Evolutionary conservation across 2,329 filamentous ascomycete genomes (phyloP).

Genomic region (Scedosporium dehoogii): DNA sequence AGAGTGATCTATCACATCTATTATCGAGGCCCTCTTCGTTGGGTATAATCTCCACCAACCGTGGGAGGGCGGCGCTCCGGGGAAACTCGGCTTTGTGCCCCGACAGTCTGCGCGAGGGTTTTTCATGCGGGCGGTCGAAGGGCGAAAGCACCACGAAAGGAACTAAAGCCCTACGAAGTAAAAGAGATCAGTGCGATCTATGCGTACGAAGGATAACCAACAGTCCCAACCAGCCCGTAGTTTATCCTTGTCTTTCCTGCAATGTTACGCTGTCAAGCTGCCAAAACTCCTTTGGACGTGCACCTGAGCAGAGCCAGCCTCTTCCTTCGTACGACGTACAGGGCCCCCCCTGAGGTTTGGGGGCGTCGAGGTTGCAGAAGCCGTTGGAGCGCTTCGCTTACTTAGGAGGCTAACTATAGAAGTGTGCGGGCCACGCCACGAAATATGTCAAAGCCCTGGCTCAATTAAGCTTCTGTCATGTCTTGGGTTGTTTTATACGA

Average conservation of each 20-base stretch:
- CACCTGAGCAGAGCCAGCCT: not conserved
- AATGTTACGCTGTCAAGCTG: not conserved
- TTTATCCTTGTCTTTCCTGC: not conserved
- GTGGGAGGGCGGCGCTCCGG: not conserved
- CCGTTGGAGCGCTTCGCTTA: too few species aligned
- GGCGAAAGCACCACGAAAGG: not conserved
- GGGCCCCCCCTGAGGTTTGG: too few species aligned
- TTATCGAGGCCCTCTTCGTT: not conserved
- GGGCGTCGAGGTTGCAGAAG: too few species aligned
- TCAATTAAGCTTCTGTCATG: too few species aligned
- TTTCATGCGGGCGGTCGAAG: not conserved
- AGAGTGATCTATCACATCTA: not conserved
- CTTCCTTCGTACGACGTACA: too few species aligned
- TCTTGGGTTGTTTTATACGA: too few species aligned
- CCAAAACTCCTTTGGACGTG: not conserved
- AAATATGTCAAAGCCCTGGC: too few species aligned
- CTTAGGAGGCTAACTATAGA: too few species aligned
- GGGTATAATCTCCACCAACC: not conserved
- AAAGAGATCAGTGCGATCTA: not conserved
- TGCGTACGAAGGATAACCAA: not conserved
- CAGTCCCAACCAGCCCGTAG: not conserved
- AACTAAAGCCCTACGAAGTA: not conserved
- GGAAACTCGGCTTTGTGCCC: not conserved
- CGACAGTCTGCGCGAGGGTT: not conserved
- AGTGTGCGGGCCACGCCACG: too few species aligned